Evolutionary conservation across 768 basidiomycete genomes (phyloP).

Genomic region (Leucocoprinus leucothites): DNA sequence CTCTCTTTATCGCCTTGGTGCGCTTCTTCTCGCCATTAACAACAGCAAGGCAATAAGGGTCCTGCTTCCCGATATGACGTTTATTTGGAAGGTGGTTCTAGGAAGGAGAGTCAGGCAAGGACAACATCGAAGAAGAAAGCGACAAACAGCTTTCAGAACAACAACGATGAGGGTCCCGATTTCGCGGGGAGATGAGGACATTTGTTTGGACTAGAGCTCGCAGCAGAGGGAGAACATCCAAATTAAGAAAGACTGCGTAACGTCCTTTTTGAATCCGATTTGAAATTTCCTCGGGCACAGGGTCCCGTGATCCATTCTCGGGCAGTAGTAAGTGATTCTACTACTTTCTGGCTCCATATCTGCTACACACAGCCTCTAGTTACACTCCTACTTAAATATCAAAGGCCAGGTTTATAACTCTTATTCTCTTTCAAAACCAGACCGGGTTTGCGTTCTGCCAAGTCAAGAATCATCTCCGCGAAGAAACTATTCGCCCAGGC

Average conservation of each 20-base stretch:
- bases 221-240: conserved; percentile 11
- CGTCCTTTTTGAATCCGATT: neutral
- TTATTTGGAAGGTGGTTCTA: conserved; percentile 91
- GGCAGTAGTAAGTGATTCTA: no score
- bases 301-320: conserved; percentile 12
- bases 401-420: conserved; percentile 55
- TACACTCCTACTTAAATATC: conserved; percentile 3
- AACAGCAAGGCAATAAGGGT: conserved; percentile 85
- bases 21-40: conserved; percentile 81
- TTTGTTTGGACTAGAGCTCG: conserved; percentile 22
- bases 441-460: conserved; percentile 69
- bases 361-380: neutral
- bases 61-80: conserved; percentile 93
- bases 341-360: no score
- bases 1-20: conserved; percentile 92
- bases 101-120: neutral
- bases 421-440: conserved; percentile 56
- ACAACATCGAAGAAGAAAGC: conserved; percentile 10
- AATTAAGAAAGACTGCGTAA: neutral
- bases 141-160: conserved; percentile 87
- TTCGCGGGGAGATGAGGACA: conserved; percentile 64
- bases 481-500: conserved; percentile 86
- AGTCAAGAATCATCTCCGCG: conserved; percentile 76
- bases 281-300: neutral
- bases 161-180: conserved; percentile 95